A percentile compares a stretch with the other conserved stretches of the same genome.
phyloP scores from a whole-genome alignment of 225 moss, liverwort and hornwort genomes.

The Sphagnum tenellum region DNA sequence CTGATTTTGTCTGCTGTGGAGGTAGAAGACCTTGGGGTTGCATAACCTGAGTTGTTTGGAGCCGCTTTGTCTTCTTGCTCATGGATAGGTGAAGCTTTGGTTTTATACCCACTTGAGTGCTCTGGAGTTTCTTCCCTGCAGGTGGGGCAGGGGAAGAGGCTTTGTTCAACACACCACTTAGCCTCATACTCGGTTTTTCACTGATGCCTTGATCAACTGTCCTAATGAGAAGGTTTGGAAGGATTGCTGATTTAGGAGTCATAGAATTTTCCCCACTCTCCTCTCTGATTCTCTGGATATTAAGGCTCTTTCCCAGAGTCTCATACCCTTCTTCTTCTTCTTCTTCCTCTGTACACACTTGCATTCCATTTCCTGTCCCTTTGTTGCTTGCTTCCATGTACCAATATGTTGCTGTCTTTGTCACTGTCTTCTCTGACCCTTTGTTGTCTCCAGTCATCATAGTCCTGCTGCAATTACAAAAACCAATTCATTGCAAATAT shows the following conservation, averaged over 20 bases:
- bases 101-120: slow-evolving; percentile 14
- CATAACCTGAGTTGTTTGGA: slow-evolving; percentile 20
- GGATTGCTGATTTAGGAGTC: not conserved
- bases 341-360: slow-evolving; percentile 18
- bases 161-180: no score
- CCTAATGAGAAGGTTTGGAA: slow-evolving; percentile 12
- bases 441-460: slow-evolving; percentile 19
- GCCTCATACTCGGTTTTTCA: no score
- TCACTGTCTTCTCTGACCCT: slow-evolving; percentile 27
- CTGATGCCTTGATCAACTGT: slow-evolving; percentile 1
- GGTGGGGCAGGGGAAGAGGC: no score
- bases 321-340: not conserved
- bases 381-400: slow-evolving; percentile 52
- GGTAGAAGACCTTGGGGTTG: not conserved
- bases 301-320: no score
- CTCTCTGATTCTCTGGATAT: no score
- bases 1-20: not conserved
- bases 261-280: no score
- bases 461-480: slow-evolving; percentile 13
- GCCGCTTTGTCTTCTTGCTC: slow-evolving; percentile 45
- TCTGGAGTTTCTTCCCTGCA: slow-evolving; percentile 25
- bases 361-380: slow-evolving; percentile 18
- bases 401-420: slow-evolving; percentile 45
- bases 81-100: slow-evolving; percentile 16
- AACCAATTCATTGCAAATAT: no score